These are phyloP conservation scores for Fraxinus xanthoxyloides DNA, from an alignment of 305 asterid species.

Conservation along the genomic window DNA sequence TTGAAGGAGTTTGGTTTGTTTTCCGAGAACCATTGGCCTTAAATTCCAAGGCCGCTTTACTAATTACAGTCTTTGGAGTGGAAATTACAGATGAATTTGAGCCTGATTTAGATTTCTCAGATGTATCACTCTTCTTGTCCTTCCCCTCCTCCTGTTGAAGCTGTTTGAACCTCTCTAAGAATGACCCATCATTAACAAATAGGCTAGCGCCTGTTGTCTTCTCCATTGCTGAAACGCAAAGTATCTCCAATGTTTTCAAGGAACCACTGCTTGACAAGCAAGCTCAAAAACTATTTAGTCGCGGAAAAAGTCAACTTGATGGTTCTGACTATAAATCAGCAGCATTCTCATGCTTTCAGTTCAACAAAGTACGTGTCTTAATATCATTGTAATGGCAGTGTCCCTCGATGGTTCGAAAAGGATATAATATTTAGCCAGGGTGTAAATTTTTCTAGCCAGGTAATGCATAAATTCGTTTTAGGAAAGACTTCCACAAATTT, in stretches of 20 bases:
- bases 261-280: constrained; percentile 56
- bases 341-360: constrained; percentile 1
- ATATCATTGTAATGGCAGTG: background rate
- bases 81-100: constrained; percentile 39
- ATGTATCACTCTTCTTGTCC: constrained; percentile 30
- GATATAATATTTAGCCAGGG: background rate
- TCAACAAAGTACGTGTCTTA: background rate
- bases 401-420: background rate
- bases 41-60: constrained; percentile 37
- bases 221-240: constrained; percentile 48
- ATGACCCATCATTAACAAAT: constrained; percentile 86
- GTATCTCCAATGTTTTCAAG: constrained; percentile 26
- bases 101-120: constrained; percentile 39
- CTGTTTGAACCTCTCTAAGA: constrained; percentile 90
- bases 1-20: constrained; percentile 43
- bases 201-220: constrained; percentile 52
- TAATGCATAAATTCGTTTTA: background rate
- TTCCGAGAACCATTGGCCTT: constrained; percentile 41
- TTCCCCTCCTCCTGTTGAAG: constrained; percentile 66
- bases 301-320: background rate
- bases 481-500: background rate
- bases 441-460: background rate
- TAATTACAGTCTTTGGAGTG: constrained; percentile 32
- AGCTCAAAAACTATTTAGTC: constrained; percentile 30
- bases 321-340: constrained; percentile 3